Evolutionary conservation across 2,329 filamentous ascomycete species (phyloP), one percentile per base, ranked within the genome.

Genomic region (Fusarium duplospermum): DNA sequence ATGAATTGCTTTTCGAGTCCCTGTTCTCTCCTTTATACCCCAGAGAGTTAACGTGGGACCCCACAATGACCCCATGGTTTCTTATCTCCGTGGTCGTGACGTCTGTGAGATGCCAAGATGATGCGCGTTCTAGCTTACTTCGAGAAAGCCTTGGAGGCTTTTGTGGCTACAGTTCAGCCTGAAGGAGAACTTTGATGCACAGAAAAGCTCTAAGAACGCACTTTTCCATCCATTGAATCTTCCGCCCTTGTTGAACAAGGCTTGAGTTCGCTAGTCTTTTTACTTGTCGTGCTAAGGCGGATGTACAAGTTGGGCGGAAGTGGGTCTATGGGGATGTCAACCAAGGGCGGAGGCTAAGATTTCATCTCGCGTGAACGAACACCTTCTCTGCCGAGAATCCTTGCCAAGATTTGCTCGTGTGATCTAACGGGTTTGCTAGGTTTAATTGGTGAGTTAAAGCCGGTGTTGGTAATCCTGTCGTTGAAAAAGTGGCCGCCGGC

Each of bases 261-360:
- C 40, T 22, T 31, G 10, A 16, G 18, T 18, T 29, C 33, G 27
- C 18, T 45, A 31, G 58, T 22, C n/a, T 6, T 20, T 11, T 24
- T 20, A 4, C 8, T 60, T 74, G 71, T 74, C 67, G 27, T 22
- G 20, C 14, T 22, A 73, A 57, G 71, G 71, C 67, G 71, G 71
- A 74, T 67, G 67, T 73, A 47, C 27, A 68, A 6, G 38, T 71
- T 73, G 67, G 71, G 71, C 67, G 71, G 40, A 61, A 20, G 71
- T 73, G 71, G 71, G 71, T 70, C 67, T 52, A 45, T 67, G 35
- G n/a, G 22, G 35, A 35, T 70, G 69, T 73, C 40, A 13, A 31
- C 50, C 14, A 62, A 74, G n/a, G 71, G 71, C 71, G 71, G 71
- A 73, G 33, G 45, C 71, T 71, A 74, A 54, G 56, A 58, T 29